Evolutionary conservation across 805 yeast genomes (phyloP), one percentile per base, ranked within the genome.

Genomic region (Candida jianshihensis): DNA sequence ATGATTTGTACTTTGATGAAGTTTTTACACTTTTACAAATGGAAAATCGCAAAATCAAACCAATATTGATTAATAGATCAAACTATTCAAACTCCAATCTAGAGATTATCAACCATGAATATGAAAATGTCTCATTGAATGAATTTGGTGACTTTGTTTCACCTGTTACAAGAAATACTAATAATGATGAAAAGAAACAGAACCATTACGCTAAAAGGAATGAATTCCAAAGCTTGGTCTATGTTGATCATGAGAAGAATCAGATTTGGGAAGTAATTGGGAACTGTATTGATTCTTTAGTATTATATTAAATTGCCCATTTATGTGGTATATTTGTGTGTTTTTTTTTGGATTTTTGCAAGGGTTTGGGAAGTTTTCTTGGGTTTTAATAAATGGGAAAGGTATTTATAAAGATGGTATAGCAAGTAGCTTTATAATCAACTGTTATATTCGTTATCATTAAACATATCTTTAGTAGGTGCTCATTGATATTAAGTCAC

Each of bases 241-340:
- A 70, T 64, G 48, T 59, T 42, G 69, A 71, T n/a, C 58, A 50
- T 36, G 46, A 57, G 32, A 36, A 62, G 35, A 56, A 68, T 21
- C 31, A 31, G 37, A 63, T 69, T 8, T 63, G 65, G 60, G 74
- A 70, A 36, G 71, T 66, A 15, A 49, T 65, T 11, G 61, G 62
- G 39, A 54, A 60, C 29, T 57, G 53, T 37, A 60, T 61, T 6
- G 59, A 65, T 20, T 47, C 64, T 9, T 54, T 66, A 18, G 66
- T 70, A 4, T 49, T 66, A 9, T 66, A 59, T 42, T 66, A 26
- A 37, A 9, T 28, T 12, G 26, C 16, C 18, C 6, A 15, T 12
- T 14, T 14, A 21, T 14, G n/a, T n/a, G n/a, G n/a, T n/a, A n/a
- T n/a, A n/a, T n/a, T n/a, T n/a, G n/a, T n/a, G n/a, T n/a, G n/a